Conservation (phyloP, 495 filamentous ascomycete species). For the Penicillium pulvis region DNA sequence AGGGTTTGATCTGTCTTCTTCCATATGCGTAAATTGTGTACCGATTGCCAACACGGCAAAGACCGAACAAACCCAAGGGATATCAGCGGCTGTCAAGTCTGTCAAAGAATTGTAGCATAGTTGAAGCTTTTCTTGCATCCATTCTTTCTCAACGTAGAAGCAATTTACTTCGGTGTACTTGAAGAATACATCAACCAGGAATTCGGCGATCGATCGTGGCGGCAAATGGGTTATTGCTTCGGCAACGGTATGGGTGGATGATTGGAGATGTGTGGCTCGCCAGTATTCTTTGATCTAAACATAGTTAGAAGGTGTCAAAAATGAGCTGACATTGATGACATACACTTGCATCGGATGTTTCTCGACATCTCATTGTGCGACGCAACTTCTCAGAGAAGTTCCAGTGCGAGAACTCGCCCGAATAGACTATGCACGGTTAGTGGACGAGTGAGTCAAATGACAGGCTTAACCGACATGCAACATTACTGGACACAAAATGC, state of each 20-base stretch:
- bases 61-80: constrained; percentile 43
- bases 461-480: constrained; percentile 34
- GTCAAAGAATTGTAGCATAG: constrained; percentile 38
- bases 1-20: constrained; percentile 31
- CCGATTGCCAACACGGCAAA: constrained; percentile 50
- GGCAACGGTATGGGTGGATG: constrained; percentile 32
- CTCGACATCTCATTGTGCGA: constrained; percentile 41
- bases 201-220: constrained; percentile 47
- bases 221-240: constrained; percentile 44
- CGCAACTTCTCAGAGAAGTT: constrained; percentile 50
- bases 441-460: background rate
- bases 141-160: constrained; percentile 47
- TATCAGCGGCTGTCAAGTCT: constrained; percentile 40
- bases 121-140: constrained; percentile 43
- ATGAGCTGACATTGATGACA: background rate
- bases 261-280: constrained; percentile 48
- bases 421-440: constrained; percentile 37
- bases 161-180: constrained; percentile 51
- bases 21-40: constrained; percentile 53
- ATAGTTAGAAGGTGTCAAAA: background rate
- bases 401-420: constrained; percentile 51
- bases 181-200: constrained; percentile 48
- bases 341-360: constrained; percentile 33
- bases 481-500: constrained; percentile 44
- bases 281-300: constrained; percentile 46